Evolutionary conservation across 352 stramenopile genomes (phyloP).

Genomic region (Thalassiosira exigua): DNA sequence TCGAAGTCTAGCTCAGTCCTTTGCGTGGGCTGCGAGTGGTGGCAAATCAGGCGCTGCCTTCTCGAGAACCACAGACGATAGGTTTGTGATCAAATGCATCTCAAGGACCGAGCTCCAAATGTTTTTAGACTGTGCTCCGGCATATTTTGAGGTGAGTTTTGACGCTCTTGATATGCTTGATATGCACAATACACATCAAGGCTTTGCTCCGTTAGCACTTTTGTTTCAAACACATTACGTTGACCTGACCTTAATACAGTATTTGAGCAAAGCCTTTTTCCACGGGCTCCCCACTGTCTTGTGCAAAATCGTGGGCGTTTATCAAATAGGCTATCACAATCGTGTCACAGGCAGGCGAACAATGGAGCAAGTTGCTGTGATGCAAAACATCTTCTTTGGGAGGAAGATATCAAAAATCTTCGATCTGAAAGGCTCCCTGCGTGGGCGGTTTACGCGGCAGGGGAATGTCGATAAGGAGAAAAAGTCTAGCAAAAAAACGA

Average conservation of each 20-base stretch:
- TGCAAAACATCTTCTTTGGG: conserved; percentile 70
- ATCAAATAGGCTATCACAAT: conserved; percentile 95
- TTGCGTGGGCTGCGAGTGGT: conserved; percentile 91
- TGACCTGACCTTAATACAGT: conserved; percentile 56
- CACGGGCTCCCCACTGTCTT: conserved; percentile 93
- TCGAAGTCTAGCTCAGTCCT: conserved; percentile 79
- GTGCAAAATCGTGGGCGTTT: conserved; percentile 97
- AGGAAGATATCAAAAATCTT: conserved; percentile 93
- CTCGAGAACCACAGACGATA: conserved; percentile 93
- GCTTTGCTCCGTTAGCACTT: no score
- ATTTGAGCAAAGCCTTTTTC: conserved; percentile 96
- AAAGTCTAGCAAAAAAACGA: conserved; percentile 38
- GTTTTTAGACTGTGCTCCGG: conserved; percentile 87
- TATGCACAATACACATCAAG: background rate
- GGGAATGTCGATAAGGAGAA: conserved; percentile 53
- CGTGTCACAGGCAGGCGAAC: conserved; percentile 89
- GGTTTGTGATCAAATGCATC: conserved; percentile 99
- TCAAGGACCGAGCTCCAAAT: conserved; percentile 98
- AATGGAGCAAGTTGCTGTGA: conserved; percentile 91
- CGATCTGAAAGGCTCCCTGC: conserved; percentile 97
- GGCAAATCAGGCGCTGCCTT: conserved; percentile 98
- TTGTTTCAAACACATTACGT: background rate
- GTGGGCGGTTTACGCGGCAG: conserved; percentile 90
- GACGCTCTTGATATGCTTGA: background rate
- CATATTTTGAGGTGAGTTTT: conserved; percentile 91